Base-by-base conservation (phyloP, 768 basidiomycete species). In the Leccinum subgranulosum region DNA sequence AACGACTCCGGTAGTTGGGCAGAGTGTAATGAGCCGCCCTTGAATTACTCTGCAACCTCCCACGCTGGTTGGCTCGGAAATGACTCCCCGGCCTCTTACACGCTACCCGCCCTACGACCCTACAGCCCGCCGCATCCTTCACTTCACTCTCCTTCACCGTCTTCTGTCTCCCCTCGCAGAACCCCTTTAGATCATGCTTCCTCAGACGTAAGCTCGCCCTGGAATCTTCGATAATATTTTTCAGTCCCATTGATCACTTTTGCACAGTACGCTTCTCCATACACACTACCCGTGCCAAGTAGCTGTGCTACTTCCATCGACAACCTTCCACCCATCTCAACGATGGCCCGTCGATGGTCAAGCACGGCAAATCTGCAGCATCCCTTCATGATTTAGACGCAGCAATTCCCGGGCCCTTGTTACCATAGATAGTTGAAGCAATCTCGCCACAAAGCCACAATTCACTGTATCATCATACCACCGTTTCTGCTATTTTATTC, bases 341-440 rank as follows among this genome's bases (percentile, higher is more conserved):
- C 73, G 2, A 64, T 76, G 64, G 64, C 68, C n/a, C 69, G 75
- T 39, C 70, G 75, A 19, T 76, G 75, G 75, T 69, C 76, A 2
- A 66, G 61, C 43, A 64, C 75, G n/a, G 63, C 70, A 6, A 72
- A 60, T 19, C 62, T 69, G 27, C 72, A 72, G 25, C 65, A 72
- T 19, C 68, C 69, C 10, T 76, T 76, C 17, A 64, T 74, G 62
- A 59, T 73, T 69, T 72, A 73, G 70, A 70, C 28, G 54, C 56
- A 56, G 47, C 57, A 57, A 19, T 31, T n/a, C 49, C 36, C 51
- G 28, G 53, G 41, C 29, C 45, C 47, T 53, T 49, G 46, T 33
- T 48, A 34, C 27, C 10, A 49, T 53, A 50, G 29, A 54, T 55
- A 25, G 46, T 49, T 6, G 56, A 50, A 58, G 56, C 43, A 54